phyloP scores from a whole-genome alignment of 495 filamentous ascomycete genomes.

The Aeminium ludgeri region DNA sequence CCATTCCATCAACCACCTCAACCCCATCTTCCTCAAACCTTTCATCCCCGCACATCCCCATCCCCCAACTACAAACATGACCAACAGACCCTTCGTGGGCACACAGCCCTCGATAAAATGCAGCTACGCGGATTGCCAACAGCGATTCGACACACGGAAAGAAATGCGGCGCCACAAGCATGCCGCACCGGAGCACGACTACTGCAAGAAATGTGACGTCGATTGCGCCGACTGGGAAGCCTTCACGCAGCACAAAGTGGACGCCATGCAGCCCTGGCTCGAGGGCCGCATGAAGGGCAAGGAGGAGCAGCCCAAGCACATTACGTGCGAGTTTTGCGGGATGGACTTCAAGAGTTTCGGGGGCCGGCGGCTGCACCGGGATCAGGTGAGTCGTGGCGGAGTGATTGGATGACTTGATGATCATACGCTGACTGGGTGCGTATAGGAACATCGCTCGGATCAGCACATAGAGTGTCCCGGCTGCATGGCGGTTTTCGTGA shows the following conservation, averaged over 20 bases:
- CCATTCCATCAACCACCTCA: neutral
- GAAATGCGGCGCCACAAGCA: conserved; percentile 34
- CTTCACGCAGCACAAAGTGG: conserved; percentile 21
- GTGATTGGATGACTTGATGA: neutral
- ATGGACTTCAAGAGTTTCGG: conserved; percentile 32
- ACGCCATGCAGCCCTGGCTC: conserved; percentile 6
- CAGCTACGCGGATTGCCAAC: conserved; percentile 8
- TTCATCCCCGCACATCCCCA: neutral
- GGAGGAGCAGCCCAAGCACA: conserved; percentile 27
- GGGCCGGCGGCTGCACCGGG: conserved; percentile 32
- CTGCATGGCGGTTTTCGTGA: conserved; percentile 29
- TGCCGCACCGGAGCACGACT: conserved; percentile 29
- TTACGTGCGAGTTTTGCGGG: conserved; percentile 36
- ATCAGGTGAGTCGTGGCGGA: conserved; percentile 30
- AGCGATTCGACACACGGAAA: conserved; percentile 19
- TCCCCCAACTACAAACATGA: neutral
- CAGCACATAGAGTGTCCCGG: conserved; percentile 32
- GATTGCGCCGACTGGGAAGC: conserved; percentile 31
- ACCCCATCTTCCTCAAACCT: neutral
- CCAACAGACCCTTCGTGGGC: neutral
- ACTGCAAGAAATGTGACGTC: conserved; percentile 34
- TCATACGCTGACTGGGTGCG: too few species aligned
- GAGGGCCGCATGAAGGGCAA: conserved; percentile 15
- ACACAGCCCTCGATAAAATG: conserved; percentile 1
- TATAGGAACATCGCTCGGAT: conserved; percentile 23